Percentiles rank a stretch among this genome's conserved stretches.
Conservation (phyloP, 78 protist genomes). For the Tieghemostelium lacteum region DNA sequence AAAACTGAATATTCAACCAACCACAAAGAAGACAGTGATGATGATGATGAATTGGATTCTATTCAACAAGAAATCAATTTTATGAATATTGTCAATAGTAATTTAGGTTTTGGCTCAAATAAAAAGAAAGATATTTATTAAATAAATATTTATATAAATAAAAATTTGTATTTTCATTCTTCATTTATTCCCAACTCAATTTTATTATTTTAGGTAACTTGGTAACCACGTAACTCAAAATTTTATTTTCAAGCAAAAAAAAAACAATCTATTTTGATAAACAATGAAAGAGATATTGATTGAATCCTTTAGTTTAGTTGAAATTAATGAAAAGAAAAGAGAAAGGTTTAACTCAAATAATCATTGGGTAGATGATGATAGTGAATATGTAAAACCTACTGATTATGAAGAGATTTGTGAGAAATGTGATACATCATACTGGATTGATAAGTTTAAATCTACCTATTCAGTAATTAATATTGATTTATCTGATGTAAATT, state of each 20-base stretch:
- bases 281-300: neutral
- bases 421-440: neutral
- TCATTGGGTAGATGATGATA: neutral
- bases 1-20: slow-evolving; percentile 2
- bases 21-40: slow-evolving; percentile 2
- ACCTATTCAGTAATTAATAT: neutral
- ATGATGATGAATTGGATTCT: neutral
- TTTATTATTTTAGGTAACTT: too few species aligned
- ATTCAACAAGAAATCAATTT: neutral
- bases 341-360: neutral
- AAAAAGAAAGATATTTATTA: too few species aligned
- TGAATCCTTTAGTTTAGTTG: neutral
- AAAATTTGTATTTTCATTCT: too few species aligned
- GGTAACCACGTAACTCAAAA: too few species aligned
- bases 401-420: neutral
- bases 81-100: neutral
- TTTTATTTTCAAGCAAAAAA: too few species aligned
- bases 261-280: too few species aligned
- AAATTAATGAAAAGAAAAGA: neutral
- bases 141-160: too few species aligned
- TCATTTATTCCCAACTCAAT: too few species aligned
- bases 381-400: neutral
- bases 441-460: neutral
- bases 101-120: neutral
- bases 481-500: neutral